Percentiles rank a stretch among this genome's conserved stretches.
These are phyloP conservation scores for Endoconidiophora laricicola DNA, from an alignment of 2,329 filamentous ascomycete genomes.

Conservation along the genomic window DNA sequence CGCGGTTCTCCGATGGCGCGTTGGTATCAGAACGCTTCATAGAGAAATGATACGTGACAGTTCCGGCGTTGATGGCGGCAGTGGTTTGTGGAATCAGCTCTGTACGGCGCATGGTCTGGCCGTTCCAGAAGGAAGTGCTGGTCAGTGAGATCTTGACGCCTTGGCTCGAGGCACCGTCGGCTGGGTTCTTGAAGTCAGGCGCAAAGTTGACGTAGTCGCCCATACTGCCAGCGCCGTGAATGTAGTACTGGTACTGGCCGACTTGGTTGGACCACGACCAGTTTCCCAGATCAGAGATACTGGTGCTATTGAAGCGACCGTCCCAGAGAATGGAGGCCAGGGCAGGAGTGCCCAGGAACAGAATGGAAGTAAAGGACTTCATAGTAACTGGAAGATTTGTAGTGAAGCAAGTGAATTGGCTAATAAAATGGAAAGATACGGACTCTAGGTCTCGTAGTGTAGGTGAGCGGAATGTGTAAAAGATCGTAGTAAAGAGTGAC, in stretches of 20 bases:
- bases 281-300: slow-evolving; percentile 36
- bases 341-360: slow-evolving; percentile 7
- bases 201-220: slow-evolving; percentile 46
- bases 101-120: slow-evolving; percentile 53
- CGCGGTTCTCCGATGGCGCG: slow-evolving; percentile 41
- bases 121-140: slow-evolving; percentile 51
- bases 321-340: slow-evolving; percentile 36
- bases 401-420: slow-evolving; percentile 9
- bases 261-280: slow-evolving; percentile 56
- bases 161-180: slow-evolving; percentile 42
- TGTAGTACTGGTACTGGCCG: slow-evolving; percentile 60
- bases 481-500: background rate
- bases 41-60: slow-evolving; percentile 57
- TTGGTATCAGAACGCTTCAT: slow-evolving; percentile 43
- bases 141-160: slow-evolving; percentile 53
- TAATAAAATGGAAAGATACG: slow-evolving; percentile 11
- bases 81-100: slow-evolving; percentile 58
- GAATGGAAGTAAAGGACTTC: slow-evolving; percentile 10
- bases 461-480: slow-evolving; percentile 8
- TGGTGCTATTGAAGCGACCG: slow-evolving; percentile 44
- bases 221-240: slow-evolving; percentile 43
- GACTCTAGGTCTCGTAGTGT: slow-evolving; percentile 1
- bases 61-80: slow-evolving; percentile 47
- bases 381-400: slow-evolving; percentile 11
- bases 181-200: slow-evolving; percentile 45